These are phyloP conservation scores for Ceratocystis alfenasii DNA, from an alignment of 2,329 filamentous ascomycete species.

Conservation along the genomic window DNA sequence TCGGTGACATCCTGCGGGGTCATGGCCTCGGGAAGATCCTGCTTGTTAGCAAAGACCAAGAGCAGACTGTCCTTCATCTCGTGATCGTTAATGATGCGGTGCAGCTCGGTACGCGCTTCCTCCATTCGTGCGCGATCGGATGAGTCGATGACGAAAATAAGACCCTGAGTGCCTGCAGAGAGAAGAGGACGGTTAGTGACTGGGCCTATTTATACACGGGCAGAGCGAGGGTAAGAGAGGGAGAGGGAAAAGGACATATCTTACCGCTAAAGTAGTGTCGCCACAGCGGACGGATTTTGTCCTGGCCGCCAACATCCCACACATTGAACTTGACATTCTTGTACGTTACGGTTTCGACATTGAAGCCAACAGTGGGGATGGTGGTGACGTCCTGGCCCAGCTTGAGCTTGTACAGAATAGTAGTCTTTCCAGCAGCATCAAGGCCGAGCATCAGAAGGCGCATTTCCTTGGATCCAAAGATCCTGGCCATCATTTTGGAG, in stretches of 20 bases:
- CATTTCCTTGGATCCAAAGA: constrained; percentile 99
- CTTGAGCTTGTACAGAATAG: constrained; percentile 98
- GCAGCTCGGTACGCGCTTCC: constrained; percentile 83
- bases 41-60: constrained; percentile 97
- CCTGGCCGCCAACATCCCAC: constrained; percentile 97
- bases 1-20: constrained; percentile 70
- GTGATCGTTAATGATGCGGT: constrained; percentile 93
- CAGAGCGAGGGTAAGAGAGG: no score
- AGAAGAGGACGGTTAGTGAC: neutral
- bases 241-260: constrained; percentile 25
- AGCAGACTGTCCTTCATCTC: constrained; percentile 95
- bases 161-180: constrained; percentile 70
- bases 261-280: constrained; percentile 86
- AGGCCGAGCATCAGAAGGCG: constrained; percentile 94
- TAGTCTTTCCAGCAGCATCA: constrained; percentile 97
- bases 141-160: constrained; percentile 98
- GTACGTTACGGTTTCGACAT: constrained; percentile 97
- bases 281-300: constrained; percentile 97
- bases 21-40: constrained; percentile 79
- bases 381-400: constrained; percentile 96
- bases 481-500: constrained; percentile 95
- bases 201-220: constrained; percentile 5
- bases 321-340: constrained; percentile 99
- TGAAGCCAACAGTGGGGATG: constrained; percentile 97
- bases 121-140: constrained; percentile 85